Conservation (phyloP, 805 yeast genomes). For the Myxozyma neotropica region DNA sequence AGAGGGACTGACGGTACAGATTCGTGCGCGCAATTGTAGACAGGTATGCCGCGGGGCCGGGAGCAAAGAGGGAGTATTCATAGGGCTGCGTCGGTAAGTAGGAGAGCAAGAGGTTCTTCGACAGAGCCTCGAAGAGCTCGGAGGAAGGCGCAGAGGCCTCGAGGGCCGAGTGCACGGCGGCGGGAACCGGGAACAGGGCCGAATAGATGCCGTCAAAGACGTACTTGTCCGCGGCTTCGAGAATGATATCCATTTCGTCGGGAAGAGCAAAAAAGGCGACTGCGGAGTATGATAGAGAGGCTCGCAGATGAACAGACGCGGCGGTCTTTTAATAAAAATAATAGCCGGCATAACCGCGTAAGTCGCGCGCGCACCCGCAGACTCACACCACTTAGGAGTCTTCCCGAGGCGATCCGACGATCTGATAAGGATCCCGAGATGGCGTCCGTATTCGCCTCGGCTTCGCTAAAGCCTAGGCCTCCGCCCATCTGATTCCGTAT, state of each 20-base stretch:
- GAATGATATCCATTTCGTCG: constrained; percentile 77
- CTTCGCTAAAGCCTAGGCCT: background rate
- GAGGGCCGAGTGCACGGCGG: constrained; percentile 16
- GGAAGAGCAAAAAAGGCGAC: background rate
- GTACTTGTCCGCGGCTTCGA: constrained; percentile 76
- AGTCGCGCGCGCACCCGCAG: background rate
- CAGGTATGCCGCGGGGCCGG: constrained; percentile 25
- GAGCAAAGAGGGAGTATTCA: constrained; percentile 23
- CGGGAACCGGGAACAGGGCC: constrained; percentile 54
- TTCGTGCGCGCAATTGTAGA: constrained; percentile 75
- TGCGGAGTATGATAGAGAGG: background rate
- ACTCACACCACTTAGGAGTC: constrained; percentile 4
- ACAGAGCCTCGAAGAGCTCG: constrained; percentile 48
- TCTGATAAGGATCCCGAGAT: constrained; percentile 3
- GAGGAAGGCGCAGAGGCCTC: constrained; percentile 56
- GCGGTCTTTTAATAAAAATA: background rate
- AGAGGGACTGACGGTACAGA: constrained; percentile 66
- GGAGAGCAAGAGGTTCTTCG: constrained; percentile 42
- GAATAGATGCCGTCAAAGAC: constrained; percentile 78
- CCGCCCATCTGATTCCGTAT: too few relatives aligned
- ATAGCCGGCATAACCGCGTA: background rate
- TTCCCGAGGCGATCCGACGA: constrained; percentile 4
- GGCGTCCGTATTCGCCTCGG: constrained; percentile 1
- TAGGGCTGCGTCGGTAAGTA: constrained; percentile 28
- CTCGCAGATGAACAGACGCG: background rate